Evolutionary conservation across 1,284 basidiomycete species (phyloP), one percentile per base, ranked within the genome.

Genomic region (Sporisorium reilianum): DNA sequence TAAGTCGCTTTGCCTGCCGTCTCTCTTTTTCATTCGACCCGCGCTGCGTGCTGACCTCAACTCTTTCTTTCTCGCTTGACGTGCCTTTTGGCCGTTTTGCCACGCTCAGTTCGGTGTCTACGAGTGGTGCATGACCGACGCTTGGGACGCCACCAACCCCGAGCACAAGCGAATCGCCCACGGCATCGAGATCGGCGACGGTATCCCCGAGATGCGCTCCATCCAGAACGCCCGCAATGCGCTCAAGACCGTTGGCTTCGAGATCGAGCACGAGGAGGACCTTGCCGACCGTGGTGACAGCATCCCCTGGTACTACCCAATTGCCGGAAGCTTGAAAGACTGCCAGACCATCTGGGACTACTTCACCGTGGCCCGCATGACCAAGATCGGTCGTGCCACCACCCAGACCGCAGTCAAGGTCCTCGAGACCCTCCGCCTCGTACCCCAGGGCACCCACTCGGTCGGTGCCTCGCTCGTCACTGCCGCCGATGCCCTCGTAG

Each of bases 51-150:
- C 51, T 53, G 22, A 53, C 40, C 25, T 14, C 22, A n/a, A 23
- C 14, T 26, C 18, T 52, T 12, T 18, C 25, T 30, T 1, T 36
- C n/a, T 36, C 14, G 3, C 38, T 8, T 38, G 5, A 38, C 12
- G 22, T 25, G 7, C n/a, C 48, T 26, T 38, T n/a, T n/a, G n/a
- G n/a, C n/a, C n/a, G n/a, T n/a, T n/a, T n/a, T n/a, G n/a, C n/a
- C n/a, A n/a, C n/a, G 14, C 23, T 40, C 67, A 94, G 92, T 97
- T 97, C 85, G 95, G 95, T 84, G 91, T 97, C 46, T 98, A 98
- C 87, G 96, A 98, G 85, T 99, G 96, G 96, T 92, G 91, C 87
- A 97, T 99, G 95, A 98, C 96, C 50, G 95, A 98, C 85, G 86
- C 86, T 11, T 99, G 94, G 92, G 93, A 99, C 85, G 88, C 93